Evolutionary conservation across 768 basidiomycete species (phyloP), one percentile per base, ranked within the genome.

Genomic region (Tylopilus balloui): DNA sequence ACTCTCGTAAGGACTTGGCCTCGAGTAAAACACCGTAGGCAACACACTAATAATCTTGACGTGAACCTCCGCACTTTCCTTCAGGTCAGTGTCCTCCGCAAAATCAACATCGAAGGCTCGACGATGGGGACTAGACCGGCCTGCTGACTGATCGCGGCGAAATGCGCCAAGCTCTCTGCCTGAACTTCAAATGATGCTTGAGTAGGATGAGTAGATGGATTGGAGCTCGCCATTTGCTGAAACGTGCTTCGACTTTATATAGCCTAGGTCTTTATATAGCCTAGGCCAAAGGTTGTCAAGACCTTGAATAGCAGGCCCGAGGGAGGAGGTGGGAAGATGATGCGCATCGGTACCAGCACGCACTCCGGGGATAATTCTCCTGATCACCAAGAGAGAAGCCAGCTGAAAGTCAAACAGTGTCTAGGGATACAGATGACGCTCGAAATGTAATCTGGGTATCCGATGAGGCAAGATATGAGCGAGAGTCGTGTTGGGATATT

Each of bases 81-180:
- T 64, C 44, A 79, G 55, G 52, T 73, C 70, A 19, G 76, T 73
- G 36, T 78, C 76, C 27, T 66, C 76, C 21, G 69, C 65, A 52
- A 78, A 77, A 55, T 78, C 74, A 17, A 78, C 72, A 54, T 79
- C 78, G 12, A n/a, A n/a, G 75, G 78, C 55, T 78, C 77, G 7
- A 78, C 71, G 46, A 79, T 74, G 4, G 77, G 76, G n/a, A 78
- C 75, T 19, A 79, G 55, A 24, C 75, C 74, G 1, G 75, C 76
- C 59, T 77, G 69, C 54, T 78, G 76, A 56, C 74, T 78, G 48
- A 78, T 71, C 1, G 74, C 71, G 36, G 78, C 74, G 58, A 72
- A 79, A 42, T 72, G 70, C 3, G 74, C 74, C 15, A 78, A 59
- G 28, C 68, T 75, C 57, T 76, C 75, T 21, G 73, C 77, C 48